Percentiles rank a stretch among this genome's conserved stretches.
phyloP scores from a whole-genome alignment of 2,329 filamentous ascomycete genomes.

The Fusarium metavorans region DNA sequence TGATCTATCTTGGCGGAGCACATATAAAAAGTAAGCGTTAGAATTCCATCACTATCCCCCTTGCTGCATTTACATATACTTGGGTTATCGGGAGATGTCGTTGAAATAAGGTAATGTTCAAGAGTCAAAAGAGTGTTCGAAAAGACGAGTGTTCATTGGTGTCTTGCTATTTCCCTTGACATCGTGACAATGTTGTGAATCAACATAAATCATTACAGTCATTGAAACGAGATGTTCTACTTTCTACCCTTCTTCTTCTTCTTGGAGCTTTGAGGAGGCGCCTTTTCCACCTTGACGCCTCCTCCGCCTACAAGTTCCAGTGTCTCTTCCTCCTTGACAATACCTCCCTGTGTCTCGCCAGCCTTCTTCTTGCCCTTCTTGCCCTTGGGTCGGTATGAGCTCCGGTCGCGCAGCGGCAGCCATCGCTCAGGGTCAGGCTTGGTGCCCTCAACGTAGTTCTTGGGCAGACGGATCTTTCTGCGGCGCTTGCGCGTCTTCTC shows the following conservation, averaged over 20 bases:
- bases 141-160: background rate
- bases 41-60: slow-evolving; percentile 33
- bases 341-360: slow-evolving; percentile 86
- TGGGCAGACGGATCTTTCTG: slow-evolving; percentile 74
- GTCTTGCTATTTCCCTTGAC: background rate
- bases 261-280: slow-evolving; percentile 56
- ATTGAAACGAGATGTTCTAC: slow-evolving; percentile 46
- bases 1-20: slow-evolving; percentile 24
- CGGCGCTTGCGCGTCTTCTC: slow-evolving; percentile 65
- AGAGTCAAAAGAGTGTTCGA: background rate
- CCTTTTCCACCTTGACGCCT: slow-evolving; percentile 74
- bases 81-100: background rate
- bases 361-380: slow-evolving; percentile 91
- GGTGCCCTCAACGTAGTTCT: slow-evolving; percentile 81
- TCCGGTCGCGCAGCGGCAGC: slow-evolving; percentile 90
- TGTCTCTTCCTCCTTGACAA: slow-evolving; percentile 79
- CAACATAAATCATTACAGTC: background rate
- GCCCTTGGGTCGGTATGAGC: slow-evolving; percentile 89
- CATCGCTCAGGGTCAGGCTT: slow-evolving; percentile 91
- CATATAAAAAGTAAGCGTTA: slow-evolving; percentile 42
- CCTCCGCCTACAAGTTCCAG: slow-evolving; percentile 73
- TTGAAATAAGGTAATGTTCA: background rate
- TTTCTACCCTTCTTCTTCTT: slow-evolving; percentile 68
- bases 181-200: background rate
- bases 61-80: background rate